Conservation (phyloP, 2,329 filamentous ascomycete genomes). For the Westerdykella aurantiaca region DNA sequence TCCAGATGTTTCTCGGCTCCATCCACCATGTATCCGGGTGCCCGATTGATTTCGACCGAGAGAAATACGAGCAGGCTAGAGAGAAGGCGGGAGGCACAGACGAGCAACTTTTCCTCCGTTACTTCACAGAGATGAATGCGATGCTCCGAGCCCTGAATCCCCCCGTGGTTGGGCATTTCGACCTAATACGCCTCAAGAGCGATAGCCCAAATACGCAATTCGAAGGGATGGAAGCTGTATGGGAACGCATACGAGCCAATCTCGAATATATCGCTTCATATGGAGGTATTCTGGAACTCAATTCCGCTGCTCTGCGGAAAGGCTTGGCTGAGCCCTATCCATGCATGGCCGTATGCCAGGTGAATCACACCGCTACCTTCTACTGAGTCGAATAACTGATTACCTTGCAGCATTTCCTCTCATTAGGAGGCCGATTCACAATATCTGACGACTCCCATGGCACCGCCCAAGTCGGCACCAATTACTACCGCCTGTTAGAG, state of each 20-base stretch:
- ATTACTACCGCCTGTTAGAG: constrained; percentile 65
- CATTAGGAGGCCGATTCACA: constrained; percentile 73
- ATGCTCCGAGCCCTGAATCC: constrained; percentile 73
- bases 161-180: constrained; percentile 85
- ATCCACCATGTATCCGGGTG: constrained; percentile 83
- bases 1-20: constrained; percentile 91
- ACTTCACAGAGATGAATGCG: constrained; percentile 79
- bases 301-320: constrained; percentile 81
- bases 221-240: constrained; percentile 57
- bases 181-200: constrained; percentile 78
- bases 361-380: constrained; percentile 39
- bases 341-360: constrained; percentile 68
- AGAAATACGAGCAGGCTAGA: constrained; percentile 61
- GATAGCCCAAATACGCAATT: constrained; percentile 60
- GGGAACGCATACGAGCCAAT: constrained; percentile 69
- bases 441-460: constrained; percentile 95
- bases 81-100: constrained; percentile 53
- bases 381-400: constrained; percentile 1
- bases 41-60: constrained; percentile 80
- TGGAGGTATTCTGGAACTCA: constrained; percentile 82
- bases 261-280: constrained; percentile 64
- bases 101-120: constrained; percentile 63
- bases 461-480: constrained; percentile 77
- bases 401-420: constrained; percentile 58
- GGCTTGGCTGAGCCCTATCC: constrained; percentile 90